Base-by-base conservation (phyloP, 179 eudicot genomes). In the Actinidia chinensis region DNA sequence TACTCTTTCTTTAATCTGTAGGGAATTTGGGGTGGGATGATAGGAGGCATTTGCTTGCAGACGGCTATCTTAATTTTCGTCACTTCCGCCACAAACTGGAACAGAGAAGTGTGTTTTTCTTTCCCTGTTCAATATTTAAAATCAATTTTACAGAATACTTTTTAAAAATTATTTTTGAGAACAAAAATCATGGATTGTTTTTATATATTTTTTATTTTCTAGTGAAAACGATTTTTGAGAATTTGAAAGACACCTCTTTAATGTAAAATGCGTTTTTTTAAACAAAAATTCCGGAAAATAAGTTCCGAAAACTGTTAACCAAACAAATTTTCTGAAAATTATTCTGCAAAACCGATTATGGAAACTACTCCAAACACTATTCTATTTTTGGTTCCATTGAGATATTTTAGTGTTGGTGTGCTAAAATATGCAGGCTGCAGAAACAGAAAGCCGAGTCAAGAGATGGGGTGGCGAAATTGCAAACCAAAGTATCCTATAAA, bases 11-110 rank as follows among this genome's bases (percentile, higher is more conserved):
- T 50, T 40, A 17, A 0, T 22, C 11, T 84, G 78, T 86, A 92
- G 93, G 97, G 97, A 79, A 87, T 92, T 61, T 92, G 97, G 98
- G 88, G 94, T 20, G 98, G 98, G 51, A 86, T 93, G 97, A 84
- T 92, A 17, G 92, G 90, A 52, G 97, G 98, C 79, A 87, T 92
- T 77, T 73, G 81, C 70, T 79, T 92, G 87, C 98, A 93, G 79
- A 93, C 98, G 7, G 43, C 80, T 9, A 88, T 93, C 80, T 80
- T 92, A 79, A 79, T 93, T 47, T 69, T 79, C 18, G 77, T 93
- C 70, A 81, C 84, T 73, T 76, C 90, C 4, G 73, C 82, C 74
- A 90, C 89, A 61, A 90, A 93, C 75, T 93, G 98, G 98, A 83
- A 77, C 25, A 89, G 87, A 79, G 97, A 91, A 79, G 97, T 92